Base-by-base conservation (phyloP, 345 rosid species). In the Firmiana major region DNA sequence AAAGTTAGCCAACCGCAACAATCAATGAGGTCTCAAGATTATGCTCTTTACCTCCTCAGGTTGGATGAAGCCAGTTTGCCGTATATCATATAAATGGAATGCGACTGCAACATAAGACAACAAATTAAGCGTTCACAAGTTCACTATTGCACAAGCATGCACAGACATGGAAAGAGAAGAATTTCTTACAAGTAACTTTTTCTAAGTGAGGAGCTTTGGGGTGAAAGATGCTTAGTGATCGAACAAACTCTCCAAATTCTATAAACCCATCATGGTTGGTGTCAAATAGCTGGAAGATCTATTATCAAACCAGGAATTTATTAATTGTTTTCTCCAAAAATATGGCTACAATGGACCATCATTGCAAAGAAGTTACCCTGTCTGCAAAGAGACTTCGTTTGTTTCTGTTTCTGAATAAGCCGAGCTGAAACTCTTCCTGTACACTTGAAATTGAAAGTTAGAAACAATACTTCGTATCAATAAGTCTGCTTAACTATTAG, bases 391-490 rank as follows among this genome's bases (percentile, higher is more conserved):
- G 86, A 81, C 80, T 86, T 45, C 83, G 85, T 70, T 76, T 85
- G 75, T 83, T 87, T 80, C 84, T 85, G 82, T 87, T 85, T 78
- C 87, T 82, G 78, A 90, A 87, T 60, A 92, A 85, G 34, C 92
- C 93, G 34, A 90, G 78, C 73, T 82, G 93, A 78, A 90, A 86
- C 88, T 90, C 92, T 82, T 92, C 97, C 97, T 90, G 86, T 62
- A 73, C 21, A 36, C 3, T 57, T 38, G 16, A 22, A 73, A 73
- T 34, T 38, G 55, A 1, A 16, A 31, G 34, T 31, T 31, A 28
- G 26, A 57, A 60, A 59, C 10, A 43, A n/a, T 2, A 58, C 1
- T n/a, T 58, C 5, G 3, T 10, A 9, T 59, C 17, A 24, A 28
- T 5, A 59, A 59, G 15, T 59, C 36, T 59, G 64, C 64, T 31